Evolutionary conservation across 2,329 filamentous ascomycete genomes (phyloP), one percentile per base, ranked within the genome.

Genomic region (Pseudofabraea citricarpa): DNA sequence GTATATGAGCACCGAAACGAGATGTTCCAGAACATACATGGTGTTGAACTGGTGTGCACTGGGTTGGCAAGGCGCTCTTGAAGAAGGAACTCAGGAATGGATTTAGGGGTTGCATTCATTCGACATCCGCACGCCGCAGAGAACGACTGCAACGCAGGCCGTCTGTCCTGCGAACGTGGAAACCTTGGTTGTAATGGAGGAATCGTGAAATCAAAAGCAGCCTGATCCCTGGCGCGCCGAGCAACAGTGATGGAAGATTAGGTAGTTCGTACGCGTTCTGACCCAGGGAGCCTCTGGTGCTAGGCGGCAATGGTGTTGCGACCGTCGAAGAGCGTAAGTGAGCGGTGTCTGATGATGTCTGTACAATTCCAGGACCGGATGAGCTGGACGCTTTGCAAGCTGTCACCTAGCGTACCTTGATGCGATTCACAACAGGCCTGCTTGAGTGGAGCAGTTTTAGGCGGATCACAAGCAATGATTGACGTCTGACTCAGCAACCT

Each of bases 11-110:
- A n/a, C 31, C 40, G 16, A 32, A n/a, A 26, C 21, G 45, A 43
- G 23, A 41, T 29, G 26, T 27, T 4, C 31, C 19, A 59, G 12
- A 45, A 47, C 69, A 56, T 72, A 83, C 80, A 74, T 97, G 88
- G 66, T 95, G 88, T 67, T 93, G 86, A 53, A 90, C 79, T 43
- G 93, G 90, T 51, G 84, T 81, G 75, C 93, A 97, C 82, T 97
- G 91, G 60, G 85, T 75, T 57, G 87, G 85, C 64, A 96, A 79
- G 66, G 88, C 83, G 79, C 90, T 97, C 74, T 89, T 90, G 79
- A 96, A 96, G 82, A 98, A 97, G 77, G 91, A 90, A 75, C 87
- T 85, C 68, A 98, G 79, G 72, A 96, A 97, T 67, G 93, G 93
- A 72, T 98, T 98, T 83, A 97, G 79, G 74, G 93, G 89, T 84